Base-by-base conservation (phyloP, 2,329 filamentous ascomycete genomes). In the Zymoseptoria ardabiliae region DNA sequence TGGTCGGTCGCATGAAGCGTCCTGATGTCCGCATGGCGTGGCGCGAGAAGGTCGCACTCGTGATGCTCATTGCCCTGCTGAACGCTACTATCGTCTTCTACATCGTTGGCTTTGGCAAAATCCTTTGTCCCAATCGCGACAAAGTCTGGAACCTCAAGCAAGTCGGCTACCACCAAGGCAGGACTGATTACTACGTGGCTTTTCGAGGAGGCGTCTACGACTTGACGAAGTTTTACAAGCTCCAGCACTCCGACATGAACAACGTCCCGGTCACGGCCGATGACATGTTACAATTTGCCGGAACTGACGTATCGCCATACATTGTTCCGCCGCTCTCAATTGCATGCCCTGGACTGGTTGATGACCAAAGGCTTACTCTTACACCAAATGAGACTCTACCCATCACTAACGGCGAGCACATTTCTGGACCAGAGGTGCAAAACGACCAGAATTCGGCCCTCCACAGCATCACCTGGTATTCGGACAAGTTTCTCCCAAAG, bases 11-110 rank as follows among this genome's bases (percentile, higher is more conserved):
- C 21, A 99, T 99, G 94, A 95, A 96, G 77, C 87, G 94, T 58
- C 94, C 92, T 1, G 94, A 99, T 76, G 91, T 99, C 8, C 89
- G 94, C 23, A 89, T 97, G 85, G 94, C 94, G 0, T 99, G 94
- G 94, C 85, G 94, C 74, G 94, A 99, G 71, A 99, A 99, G 76
- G 55, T 99, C 10, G 88, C 94, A 0, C 79, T 99, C 10, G 85
- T 92, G 53, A 79, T 89, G 60, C 69, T 96, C 56, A 97, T 99
- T 66, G 72, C 89, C 28, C 68, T 99, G 11, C 76, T 96, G 66
- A 99, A 99, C 75, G 91, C 72, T 48, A 71, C 84, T 25, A 84
- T 99, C 62, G 81, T 97, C 59, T 99, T 99, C 77, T 96, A 91
- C 83, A 97, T 99, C 68, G 83, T 97, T 63, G 84, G 77, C 48